Conservation (phyloP, 2,329 filamentous ascomycete species). For the Lecanicillium sp. region DNA sequence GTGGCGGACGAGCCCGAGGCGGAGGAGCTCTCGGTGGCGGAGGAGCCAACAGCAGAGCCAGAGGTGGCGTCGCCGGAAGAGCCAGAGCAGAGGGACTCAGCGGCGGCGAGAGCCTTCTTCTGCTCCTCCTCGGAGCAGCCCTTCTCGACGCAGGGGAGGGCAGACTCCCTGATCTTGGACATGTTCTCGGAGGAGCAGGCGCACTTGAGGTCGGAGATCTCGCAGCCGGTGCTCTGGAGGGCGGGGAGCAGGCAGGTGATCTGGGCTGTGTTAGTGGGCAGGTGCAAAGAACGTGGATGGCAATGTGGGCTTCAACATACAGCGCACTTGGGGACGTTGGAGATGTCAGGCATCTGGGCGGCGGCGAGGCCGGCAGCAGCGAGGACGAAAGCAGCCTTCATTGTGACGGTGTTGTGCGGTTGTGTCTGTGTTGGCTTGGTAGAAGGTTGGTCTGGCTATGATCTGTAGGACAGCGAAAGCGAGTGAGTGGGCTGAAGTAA, state of each 20-base stretch:
- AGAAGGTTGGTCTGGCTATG: not conserved
- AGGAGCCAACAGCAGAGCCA: not conserved
- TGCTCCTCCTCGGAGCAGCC: slow-evolving; percentile 30
- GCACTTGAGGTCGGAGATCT: slow-evolving; percentile 31
- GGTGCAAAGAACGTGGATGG: not conserved
- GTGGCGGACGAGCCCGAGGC: slow-evolving; percentile 4
- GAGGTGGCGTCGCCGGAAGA: slow-evolving; percentile 8
- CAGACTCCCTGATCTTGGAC: slow-evolving; percentile 23
- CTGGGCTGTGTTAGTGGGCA: slow-evolving; percentile 17
- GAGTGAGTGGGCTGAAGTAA: not conserved
- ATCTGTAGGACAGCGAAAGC: not conserved
- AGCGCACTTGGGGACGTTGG: slow-evolving; percentile 32
- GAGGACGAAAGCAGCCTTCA: slow-evolving; percentile 35
- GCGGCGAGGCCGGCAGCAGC: slow-evolving; percentile 30
- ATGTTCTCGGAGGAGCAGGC: slow-evolving; percentile 32
- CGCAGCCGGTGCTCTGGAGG: slow-evolving; percentile 32
- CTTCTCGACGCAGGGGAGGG: slow-evolving; percentile 27
- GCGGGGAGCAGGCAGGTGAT: slow-evolving; percentile 29
- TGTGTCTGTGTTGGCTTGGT: slow-evolving; percentile 1
- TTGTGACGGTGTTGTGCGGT: slow-evolving; percentile 22
- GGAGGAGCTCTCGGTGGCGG: slow-evolving; percentile 1
- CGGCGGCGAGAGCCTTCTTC: slow-evolving; percentile 24
- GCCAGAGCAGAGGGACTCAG: slow-evolving; percentile 24
- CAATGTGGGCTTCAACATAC: slow-evolving; percentile 25
- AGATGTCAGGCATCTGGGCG: slow-evolving; percentile 29